Evolutionary conservation across 495 filamentous ascomycete genomes (phyloP), one percentile per base, ranked within the genome.

Genomic region (Trichoderma reesei): DNA sequence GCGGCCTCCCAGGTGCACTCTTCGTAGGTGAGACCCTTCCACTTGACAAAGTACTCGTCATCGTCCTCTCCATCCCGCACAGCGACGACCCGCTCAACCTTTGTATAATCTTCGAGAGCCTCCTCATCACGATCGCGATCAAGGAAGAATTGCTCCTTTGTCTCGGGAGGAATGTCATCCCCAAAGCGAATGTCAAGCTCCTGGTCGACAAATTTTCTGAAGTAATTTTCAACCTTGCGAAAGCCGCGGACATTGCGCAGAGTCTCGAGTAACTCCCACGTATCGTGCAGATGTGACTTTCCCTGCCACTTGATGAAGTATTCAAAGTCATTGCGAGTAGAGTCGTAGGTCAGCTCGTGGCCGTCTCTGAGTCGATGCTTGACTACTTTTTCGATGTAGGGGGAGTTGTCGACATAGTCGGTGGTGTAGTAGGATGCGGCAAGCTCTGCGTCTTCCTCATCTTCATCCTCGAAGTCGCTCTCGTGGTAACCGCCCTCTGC

Each of bases 301-400:
- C 85, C 88, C 74, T 96, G 91, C 94, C 94, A 99, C 80, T 99
- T 99, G 69, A 99, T 92, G 71, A 88, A 91, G 72, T 90, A 98
- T 65, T 96, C 89, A 66, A 91, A 97, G 68, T 96, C 89, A 63
- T 91, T 84, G 66, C 89, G 89, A 26, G 80, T 82, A 44, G 84
- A 66, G 62, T 86, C 78, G n/a, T 73, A 70, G 26, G 80, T 76
- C 38, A 85, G 74, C 70, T 82, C 84, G 34, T 82, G 79, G 56
- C 81, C 91, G 41, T 90, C 87, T 72, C 86, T 90, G 11, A 87
- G 74, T 41, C 90, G 84, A 72, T 97, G 91, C 66, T 96, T 89
- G 56, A 98, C 82, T 61, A 98, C 87, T 59, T 88, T 82, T 68
- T 99, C 95, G 67, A 99, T 91, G 60, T 89, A 92, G 41, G 88